Conservation (phyloP, 2,329 filamentous ascomycete genomes). For the Alternaria sp. region DNA sequence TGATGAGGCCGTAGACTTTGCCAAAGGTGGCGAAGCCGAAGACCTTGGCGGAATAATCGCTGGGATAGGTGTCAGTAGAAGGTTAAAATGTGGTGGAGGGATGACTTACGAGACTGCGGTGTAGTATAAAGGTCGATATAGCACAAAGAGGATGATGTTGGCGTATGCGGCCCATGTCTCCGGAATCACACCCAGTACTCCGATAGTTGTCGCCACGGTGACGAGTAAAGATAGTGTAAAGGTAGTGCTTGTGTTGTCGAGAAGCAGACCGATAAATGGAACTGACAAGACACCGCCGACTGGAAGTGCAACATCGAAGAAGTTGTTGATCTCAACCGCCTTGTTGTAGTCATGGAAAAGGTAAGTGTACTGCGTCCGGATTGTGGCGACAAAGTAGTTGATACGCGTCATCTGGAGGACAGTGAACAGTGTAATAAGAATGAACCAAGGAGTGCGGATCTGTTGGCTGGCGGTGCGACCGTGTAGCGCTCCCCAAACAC, state of each 20-base stretch:
- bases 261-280: conserved; percentile 82
- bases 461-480: conserved; percentile 75
- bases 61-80: conserved; percentile 30
- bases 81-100: background rate
- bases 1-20: conserved; percentile 91
- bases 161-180: conserved; percentile 76
- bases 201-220: conserved; percentile 75
- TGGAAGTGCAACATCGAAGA: conserved; percentile 87
- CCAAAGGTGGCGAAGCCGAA: conserved; percentile 92
- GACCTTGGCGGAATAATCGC: conserved; percentile 87
- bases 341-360: conserved; percentile 70
- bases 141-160: conserved; percentile 80
- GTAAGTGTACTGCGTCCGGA: conserved; percentile 81
- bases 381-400: conserved; percentile 93
- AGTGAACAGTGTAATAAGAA: conserved; percentile 84
- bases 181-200: conserved; percentile 77
- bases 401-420: conserved; percentile 73
- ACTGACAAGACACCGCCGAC: conserved; percentile 85
- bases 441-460: conserved; percentile 82
- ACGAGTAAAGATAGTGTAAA: conserved; percentile 77
- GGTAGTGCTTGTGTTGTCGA: conserved; percentile 79
- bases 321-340: conserved; percentile 77
- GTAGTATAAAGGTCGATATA: conserved; percentile 91
- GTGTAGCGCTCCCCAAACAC: conserved; percentile 89
- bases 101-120: conserved; percentile 75